Percentiles rank a stretch among this genome's conserved stretches.
phyloP scores from a whole-genome alignment of 768 basidiomycete genomes.

The Kockovaella imperatae region DNA sequence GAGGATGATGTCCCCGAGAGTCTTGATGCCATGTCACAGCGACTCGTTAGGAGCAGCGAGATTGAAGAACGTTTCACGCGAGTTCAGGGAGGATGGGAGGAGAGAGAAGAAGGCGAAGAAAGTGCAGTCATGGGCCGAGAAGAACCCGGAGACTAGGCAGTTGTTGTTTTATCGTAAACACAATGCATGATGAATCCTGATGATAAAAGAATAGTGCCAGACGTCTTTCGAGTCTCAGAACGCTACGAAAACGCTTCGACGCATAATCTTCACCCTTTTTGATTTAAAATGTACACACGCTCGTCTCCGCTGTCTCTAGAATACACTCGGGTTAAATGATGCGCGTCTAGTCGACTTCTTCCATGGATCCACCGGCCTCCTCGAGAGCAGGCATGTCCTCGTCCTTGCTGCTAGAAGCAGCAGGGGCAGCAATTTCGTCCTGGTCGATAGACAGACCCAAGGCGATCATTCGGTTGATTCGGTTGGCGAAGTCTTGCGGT shows the following conservation, averaged over 20 bases:
- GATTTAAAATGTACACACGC: too few relatives aligned
- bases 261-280: too few relatives aligned
- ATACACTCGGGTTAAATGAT: too few relatives aligned
- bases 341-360: conserved; percentile 70
- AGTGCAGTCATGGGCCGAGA: conserved; percentile 37
- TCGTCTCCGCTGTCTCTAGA: neutral
- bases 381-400: conserved; percentile 44
- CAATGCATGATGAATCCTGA: conserved; percentile 7
- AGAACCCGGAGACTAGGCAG: conserved; percentile 23
- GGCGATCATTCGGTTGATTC: conserved; percentile 95
- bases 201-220: neutral
- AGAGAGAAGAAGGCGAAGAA: conserved; percentile 32
- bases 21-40: conserved; percentile 32
- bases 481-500: conserved; percentile 87
- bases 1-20: conserved; percentile 37
- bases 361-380: conserved; percentile 55
- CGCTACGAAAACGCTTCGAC: too few relatives aligned
- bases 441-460: conserved; percentile 53
- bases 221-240: too few relatives aligned
- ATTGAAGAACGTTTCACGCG: conserved; percentile 29
- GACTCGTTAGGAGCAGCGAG: conserved; percentile 33
- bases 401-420: conserved; percentile 44
- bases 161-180: conserved; percentile 1
- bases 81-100: conserved; percentile 34
- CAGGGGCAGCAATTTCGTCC: conserved; percentile 59